Conservation (phyloP, 2,329 filamentous ascomycete species). For the Talaromyces sp. region DNA sequence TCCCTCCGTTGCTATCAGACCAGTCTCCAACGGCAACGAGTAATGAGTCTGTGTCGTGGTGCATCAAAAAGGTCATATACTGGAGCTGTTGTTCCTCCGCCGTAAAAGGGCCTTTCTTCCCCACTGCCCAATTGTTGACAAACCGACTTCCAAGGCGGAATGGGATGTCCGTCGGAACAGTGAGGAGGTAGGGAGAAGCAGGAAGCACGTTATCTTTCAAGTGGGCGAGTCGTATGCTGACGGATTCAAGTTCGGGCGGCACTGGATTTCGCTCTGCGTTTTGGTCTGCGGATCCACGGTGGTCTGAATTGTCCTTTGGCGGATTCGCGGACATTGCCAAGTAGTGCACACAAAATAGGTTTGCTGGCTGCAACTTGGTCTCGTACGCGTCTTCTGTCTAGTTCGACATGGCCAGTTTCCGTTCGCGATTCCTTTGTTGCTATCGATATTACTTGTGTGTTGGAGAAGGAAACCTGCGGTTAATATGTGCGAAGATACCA, state of each 20-base stretch:
- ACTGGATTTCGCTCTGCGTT: conserved; percentile 16
- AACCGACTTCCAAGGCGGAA: conserved; percentile 38
- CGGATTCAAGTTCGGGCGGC: conserved; percentile 20
- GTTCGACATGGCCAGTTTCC: neutral
- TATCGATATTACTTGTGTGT: neutral
- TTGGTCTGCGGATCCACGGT: conserved; percentile 18
- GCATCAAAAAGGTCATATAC: conserved; percentile 58
- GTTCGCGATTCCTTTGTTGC: neutral
- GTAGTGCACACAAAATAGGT: conserved; percentile 2
- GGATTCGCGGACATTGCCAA: conserved; percentile 37
- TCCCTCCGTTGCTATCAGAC: conserved; percentile 44
- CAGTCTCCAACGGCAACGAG: conserved; percentile 51
- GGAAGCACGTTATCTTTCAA: conserved; percentile 40
- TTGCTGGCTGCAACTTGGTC: neutral
- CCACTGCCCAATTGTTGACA: conserved; percentile 43
- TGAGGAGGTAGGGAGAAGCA: conserved; percentile 41
- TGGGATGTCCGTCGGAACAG: conserved; percentile 41
- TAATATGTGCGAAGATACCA: neutral
- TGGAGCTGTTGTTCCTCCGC: conserved; percentile 54
- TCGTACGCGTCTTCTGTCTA: neutral
- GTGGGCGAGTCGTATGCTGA: conserved; percentile 33
- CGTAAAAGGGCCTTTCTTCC: conserved; percentile 48
- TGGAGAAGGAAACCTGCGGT: neutral
- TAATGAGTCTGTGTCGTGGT: conserved; percentile 50
- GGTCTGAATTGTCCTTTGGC: conserved; percentile 21